Evolutionary conservation across 306 rosid genomes (phyloP).

Genomic region (Prunus campanulata): DNA sequence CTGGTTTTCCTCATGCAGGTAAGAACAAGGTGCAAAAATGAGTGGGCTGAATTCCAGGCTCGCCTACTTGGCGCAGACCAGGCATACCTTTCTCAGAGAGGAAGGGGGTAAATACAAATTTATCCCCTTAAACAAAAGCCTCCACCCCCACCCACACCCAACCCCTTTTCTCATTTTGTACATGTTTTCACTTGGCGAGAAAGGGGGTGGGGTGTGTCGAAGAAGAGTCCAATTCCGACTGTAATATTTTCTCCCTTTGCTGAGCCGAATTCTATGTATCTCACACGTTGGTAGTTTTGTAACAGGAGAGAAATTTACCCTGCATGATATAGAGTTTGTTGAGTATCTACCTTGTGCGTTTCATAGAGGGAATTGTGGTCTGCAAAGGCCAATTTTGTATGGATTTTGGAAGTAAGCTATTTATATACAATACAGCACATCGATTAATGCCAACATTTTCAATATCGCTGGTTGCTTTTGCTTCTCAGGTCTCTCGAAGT

Average conservation of each 20-base stretch:
- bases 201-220: slow-evolving; percentile 23
- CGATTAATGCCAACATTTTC: neutral
- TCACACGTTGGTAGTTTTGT: neutral
- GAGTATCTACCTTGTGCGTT: slow-evolving; percentile 1
- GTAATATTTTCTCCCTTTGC: neutral
- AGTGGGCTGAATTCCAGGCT: slow-evolving; percentile 86
- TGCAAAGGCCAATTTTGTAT: neutral
- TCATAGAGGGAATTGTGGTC: neutral
- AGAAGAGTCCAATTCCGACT: slow-evolving; percentile 24
- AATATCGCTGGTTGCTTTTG: neutral
- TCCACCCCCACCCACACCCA: neutral
- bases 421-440: neutral
- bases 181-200: slow-evolving; percentile 29
- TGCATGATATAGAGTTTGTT: neutral
- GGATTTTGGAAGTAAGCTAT: neutral
- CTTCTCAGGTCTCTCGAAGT: neutral
- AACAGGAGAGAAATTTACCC: slow-evolving; percentile 4
- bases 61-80: slow-evolving; percentile 75
- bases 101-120: slow-evolving; percentile 27
- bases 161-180: slow-evolving; percentile 20
- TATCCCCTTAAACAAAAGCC: neutral
- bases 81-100: slow-evolving; percentile 37
- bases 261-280: slow-evolving; percentile 8
- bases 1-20: slow-evolving; percentile 54
- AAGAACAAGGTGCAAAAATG: slow-evolving; percentile 76